Base-by-base conservation (phyloP, 2,329 filamentous ascomycete species). In the Verticillium albo-atrum region DNA sequence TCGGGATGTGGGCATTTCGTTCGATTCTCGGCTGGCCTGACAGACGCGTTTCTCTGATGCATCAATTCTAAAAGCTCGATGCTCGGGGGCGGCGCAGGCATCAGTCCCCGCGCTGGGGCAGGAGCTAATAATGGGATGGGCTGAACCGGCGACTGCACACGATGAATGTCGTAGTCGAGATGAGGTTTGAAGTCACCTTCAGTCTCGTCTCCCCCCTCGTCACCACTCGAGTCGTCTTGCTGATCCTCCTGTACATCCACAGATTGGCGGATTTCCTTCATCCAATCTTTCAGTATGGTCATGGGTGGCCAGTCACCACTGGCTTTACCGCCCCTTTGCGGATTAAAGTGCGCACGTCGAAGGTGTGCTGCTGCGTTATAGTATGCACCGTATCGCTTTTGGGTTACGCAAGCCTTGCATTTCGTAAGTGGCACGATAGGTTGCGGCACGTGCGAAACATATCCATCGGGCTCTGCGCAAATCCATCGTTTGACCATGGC, bases 311-410 rank as follows among this genome's bases (percentile, higher is more conserved):
- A 84, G 68, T 85, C 82, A 3, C 82, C 81, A 64, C 81, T 84
- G 7, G 82, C 81, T 67, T 85, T 84, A 51, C 81, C 81, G 17
- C 80, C 81, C 56, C 80, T 74, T 61, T 83, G 77, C 20, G 82
- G 81, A 61, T 83, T 79, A 67, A 85, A 85, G 67, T 85, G 82
- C 3, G 82, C 82, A 53, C 82, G 75, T 42, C 82, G 77, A 32
- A 85, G 73, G 65, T 85, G 82, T n/a, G 82, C 82, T 1, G 82
- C 82, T 1, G 82, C 82, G 62, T 84, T 85, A 62, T 85, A 85
- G 65, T 85, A 85, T 15, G 82, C 82, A 1, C 82, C 82, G 56
- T 85, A 85, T 28, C 80, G 77, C 67, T 85, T 85, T 64, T 82
- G 79, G 25, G 76, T 81, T 59, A 83, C 73, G 63, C 82, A 85